phyloP scores from a whole-genome alignment of 1,284 basidiomycete genomes.

The Trametes pubescens region DNA sequence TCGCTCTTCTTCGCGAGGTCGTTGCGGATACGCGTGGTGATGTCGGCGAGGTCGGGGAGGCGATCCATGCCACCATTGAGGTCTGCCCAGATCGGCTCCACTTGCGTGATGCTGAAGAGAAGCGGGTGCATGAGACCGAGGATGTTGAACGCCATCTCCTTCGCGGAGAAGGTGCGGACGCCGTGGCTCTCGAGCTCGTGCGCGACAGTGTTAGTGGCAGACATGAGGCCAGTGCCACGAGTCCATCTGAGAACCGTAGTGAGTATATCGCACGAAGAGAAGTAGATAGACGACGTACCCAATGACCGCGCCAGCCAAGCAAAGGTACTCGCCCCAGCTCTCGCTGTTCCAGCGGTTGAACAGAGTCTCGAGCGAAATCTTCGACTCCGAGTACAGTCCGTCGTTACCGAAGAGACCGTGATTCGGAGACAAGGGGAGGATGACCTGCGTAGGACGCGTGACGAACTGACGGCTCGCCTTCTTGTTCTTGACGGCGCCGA shows the following conservation, averaged over 20 bases:
- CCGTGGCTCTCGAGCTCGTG: slow-evolving; percentile 95
- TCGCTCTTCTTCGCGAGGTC: slow-evolving; percentile 85
- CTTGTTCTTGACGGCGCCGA: slow-evolving; percentile 97
- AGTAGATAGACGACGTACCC: slow-evolving; percentile 63
- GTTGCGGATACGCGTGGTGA: slow-evolving; percentile 87
- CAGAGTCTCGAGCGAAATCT: slow-evolving; percentile 97
- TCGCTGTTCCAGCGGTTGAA: slow-evolving; percentile 99
- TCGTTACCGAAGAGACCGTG: slow-evolving; percentile 98
- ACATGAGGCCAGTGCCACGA: slow-evolving; percentile 98
- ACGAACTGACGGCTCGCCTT: slow-evolving; percentile 97
- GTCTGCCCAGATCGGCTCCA: slow-evolving; percentile 99
- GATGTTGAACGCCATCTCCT: slow-evolving; percentile 99
- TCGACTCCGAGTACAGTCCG: slow-evolving; percentile 97
- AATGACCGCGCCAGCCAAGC: slow-evolving; percentile 97
- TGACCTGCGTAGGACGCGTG: slow-evolving; percentile 97
- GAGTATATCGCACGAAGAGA: slow-evolving; percentile 19
- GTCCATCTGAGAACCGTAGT: slow-evolving; percentile 73
- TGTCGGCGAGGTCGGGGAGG: slow-evolving; percentile 92
- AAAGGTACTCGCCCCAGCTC: slow-evolving; percentile 99
- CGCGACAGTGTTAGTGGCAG: slow-evolving; percentile 93
- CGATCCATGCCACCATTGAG: slow-evolving; percentile 98
- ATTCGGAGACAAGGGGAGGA: slow-evolving; percentile 96
- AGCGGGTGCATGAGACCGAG: slow-evolving; percentile 98
- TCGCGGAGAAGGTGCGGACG: slow-evolving; percentile 97
- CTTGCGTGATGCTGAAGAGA: slow-evolving; percentile 99